Conservation (phyloP, 1,139 yeast species). For the Yamadazyma jaroonii region DNA sequence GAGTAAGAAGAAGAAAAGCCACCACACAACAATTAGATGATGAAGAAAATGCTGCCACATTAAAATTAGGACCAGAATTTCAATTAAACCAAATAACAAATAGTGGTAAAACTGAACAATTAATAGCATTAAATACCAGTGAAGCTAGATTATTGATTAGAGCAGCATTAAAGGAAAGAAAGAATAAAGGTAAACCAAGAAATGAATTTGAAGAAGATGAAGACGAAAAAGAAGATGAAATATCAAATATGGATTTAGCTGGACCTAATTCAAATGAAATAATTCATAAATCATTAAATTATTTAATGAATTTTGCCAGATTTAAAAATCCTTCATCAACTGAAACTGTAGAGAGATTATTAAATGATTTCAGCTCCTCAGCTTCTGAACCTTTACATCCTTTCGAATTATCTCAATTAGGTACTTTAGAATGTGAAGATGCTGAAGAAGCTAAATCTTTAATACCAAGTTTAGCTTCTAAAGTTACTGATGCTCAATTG, state of each 20-base stretch:
- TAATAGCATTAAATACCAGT: slow-evolving; percentile 81
- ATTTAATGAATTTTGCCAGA: slow-evolving; percentile 80
- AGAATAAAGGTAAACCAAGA: slow-evolving; percentile 24
- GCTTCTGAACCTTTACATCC: slow-evolving; percentile 73
- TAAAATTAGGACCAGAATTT: slow-evolving; percentile 91
- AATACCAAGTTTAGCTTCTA: slow-evolving; percentile 79
- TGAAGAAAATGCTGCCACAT: slow-evolving; percentile 86
- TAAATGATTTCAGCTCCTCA: slow-evolving; percentile 66
- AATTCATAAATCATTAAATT: slow-evolving; percentile 87
- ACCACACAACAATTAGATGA: slow-evolving; percentile 64
- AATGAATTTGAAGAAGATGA: slow-evolving; percentile 34
- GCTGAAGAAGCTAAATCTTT: slow-evolving; percentile 96
- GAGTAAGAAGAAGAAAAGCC: slow-evolving; percentile 66
- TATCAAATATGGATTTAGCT: slow-evolving; percentile 68
- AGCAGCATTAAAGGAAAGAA: slow-evolving; percentile 84
- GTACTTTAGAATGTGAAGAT: slow-evolving; percentile 92
- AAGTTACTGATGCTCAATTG: slow-evolving; percentile 82
- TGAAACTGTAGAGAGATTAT: slow-evolving; percentile 84
- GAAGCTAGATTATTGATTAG: slow-evolving; percentile 88
- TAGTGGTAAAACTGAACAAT: slow-evolving; percentile 70
- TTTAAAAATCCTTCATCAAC: slow-evolving; percentile 92
- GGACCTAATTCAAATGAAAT: slow-evolving; percentile 63
- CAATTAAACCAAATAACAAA: slow-evolving; percentile 78
- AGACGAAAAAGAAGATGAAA: slow-evolving; percentile 55
- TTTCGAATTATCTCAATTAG: slow-evolving; percentile 92